Evolutionary conservation across 768 basidiomycete genomes (phyloP), one percentile per base, ranked within the genome.

Genomic region (Kwoniella sp.): DNA sequence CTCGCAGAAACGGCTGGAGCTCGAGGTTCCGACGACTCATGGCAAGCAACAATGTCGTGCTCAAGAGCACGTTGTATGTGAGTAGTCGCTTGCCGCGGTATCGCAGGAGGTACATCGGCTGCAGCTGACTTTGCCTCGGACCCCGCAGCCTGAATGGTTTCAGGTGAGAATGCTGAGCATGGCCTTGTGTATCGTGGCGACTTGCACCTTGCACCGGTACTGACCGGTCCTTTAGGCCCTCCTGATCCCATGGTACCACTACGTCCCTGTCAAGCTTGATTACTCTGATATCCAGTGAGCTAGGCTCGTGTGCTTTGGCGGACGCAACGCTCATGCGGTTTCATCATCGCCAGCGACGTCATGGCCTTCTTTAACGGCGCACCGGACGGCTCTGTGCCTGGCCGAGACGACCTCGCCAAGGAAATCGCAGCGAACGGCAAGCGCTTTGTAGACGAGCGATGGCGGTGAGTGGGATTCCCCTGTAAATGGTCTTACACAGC

Each of bases 161-260:
- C 52, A 58, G 28, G 65, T 67, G 45, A 60, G 60, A n/a, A n/a
- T n/a, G n/a, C n/a, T n/a, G n/a, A n/a, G n/a, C n/a, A n/a, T n/a
- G n/a, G n/a, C n/a, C n/a, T n/a, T 49, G 32, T 11, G 4, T 7
- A 1, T 28, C 28, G 14, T 28, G 46, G 32, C 17, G 6, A n/a
- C 22, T 47, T 28, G 26, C 31, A 27, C 3, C 12, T 47, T n/a
- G 3, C 19, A 27, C 29, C 28, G 1, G 26, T 14, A 25, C n/a
- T 12, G 19, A 15, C 25, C 9, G 41, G 4, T n/a, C 19, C 14
- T 39, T 20, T 10, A 68, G 58, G 64, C 59, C 19, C 37, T 58
- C n/a, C 51, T 71, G 12, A 62, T 69, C 22, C 69, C 67, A 19
- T 69, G 69, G 69, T 69, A 71, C 46, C 70, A 71, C 43, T 71